Evolutionary conservation across 2,329 filamentous ascomycete species (phyloP).

Genomic region (Trichoderma sp.): DNA sequence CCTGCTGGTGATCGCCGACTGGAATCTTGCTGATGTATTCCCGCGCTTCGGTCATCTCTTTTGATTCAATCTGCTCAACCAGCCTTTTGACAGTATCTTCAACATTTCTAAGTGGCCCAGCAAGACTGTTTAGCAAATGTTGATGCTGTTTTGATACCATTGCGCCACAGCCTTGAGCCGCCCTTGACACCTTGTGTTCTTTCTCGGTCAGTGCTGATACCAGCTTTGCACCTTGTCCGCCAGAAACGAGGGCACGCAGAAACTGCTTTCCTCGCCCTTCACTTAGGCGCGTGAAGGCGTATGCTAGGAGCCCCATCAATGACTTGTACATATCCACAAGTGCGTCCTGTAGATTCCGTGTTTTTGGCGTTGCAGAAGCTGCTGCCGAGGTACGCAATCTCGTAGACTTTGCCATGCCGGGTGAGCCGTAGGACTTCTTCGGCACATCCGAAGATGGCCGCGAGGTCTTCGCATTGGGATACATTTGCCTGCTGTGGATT

Average conservation of each 20-base stretch:
- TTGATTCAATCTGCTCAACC: not conserved
- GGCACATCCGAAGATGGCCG: not conserved
- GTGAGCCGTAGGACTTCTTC: conserved; percentile 1
- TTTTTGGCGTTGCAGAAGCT: not conserved
- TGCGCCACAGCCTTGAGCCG: conserved; percentile 1
- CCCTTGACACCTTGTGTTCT: not conserved
- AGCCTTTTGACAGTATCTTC: not conserved
- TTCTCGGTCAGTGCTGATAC: not conserved
- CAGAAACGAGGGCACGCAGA: conserved; percentile 1
- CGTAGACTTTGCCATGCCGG: not conserved
- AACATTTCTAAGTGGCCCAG: not conserved
- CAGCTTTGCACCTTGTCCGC: conserved; percentile 2
- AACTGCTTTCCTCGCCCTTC: conserved; percentile 10
- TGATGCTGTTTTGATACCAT: not conserved
- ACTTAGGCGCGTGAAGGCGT: not conserved
- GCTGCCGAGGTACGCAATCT: not conserved
- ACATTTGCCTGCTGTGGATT: not conserved
- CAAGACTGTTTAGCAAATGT: not conserved
- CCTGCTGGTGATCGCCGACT: not conserved
- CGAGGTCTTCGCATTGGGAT: conserved; percentile 2
- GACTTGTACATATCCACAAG: not conserved
- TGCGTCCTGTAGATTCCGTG: not conserved
- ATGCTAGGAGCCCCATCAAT: conserved; percentile 2
- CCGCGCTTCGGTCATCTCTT: not conserved
- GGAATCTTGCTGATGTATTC: conserved; percentile 3